Percentiles rank a stretch among this genome's conserved stretches.
These are phyloP conservation scores for Aspergillus niger DNA, from an alignment of 2,329 filamentous ascomycete species.

Conservation along the genomic window DNA sequence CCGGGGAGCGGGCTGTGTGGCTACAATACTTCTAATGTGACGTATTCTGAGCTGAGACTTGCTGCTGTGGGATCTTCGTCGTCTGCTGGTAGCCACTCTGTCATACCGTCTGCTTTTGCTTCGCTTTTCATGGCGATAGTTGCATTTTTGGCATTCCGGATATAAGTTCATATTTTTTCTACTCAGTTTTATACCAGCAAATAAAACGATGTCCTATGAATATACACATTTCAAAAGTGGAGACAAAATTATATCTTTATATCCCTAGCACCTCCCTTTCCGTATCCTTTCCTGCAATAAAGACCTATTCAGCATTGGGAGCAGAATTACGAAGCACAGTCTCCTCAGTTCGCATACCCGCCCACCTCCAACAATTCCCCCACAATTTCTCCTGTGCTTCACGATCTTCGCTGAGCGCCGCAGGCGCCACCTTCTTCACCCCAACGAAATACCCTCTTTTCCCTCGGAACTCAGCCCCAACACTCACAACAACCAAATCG, in stretches of 20 bases:
- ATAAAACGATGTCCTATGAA: too few species aligned
- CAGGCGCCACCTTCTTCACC: not conserved
- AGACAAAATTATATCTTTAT: too few species aligned
- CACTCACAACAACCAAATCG: constrained; percentile 21
- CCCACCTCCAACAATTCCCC: constrained; percentile 24
- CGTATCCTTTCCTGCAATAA: too few species aligned
- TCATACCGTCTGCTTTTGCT: not conserved
- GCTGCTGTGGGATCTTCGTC: not conserved
- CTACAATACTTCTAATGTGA: not conserved
- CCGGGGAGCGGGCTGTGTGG: constrained; percentile 35
- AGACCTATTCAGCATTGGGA: not conserved
- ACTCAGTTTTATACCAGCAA: too few species aligned
- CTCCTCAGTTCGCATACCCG: constrained; percentile 14
- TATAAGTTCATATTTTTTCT: not conserved
- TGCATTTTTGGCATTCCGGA: not conserved
- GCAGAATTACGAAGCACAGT: constrained; percentile 8
- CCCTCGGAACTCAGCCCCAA: constrained; percentile 16
- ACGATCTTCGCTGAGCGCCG: constrained; percentile 6
- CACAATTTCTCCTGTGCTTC: constrained; percentile 18
- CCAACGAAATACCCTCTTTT: constrained; percentile 23
- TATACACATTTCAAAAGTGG: too few species aligned
- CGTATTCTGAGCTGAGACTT: not conserved
- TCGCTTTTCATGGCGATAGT: not conserved
- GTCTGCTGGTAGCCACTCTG: not conserved
- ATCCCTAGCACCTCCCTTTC: too few species aligned